Conservation (phyloP, 2,329 filamentous ascomycete species). For the Westerdykella ornata region DNA sequence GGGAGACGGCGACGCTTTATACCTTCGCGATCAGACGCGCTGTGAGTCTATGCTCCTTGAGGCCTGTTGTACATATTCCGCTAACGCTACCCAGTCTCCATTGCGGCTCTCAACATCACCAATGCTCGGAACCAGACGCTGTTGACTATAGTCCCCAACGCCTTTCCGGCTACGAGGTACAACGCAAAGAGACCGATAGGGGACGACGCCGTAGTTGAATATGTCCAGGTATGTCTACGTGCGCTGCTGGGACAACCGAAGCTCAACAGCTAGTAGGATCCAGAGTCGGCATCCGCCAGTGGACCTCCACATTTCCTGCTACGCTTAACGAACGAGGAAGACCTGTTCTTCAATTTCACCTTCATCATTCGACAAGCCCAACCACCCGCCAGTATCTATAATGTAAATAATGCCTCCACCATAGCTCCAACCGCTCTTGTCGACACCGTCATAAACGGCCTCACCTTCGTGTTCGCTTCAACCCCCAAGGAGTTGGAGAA, state of each 20-base stretch:
- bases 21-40: constrained; percentile 84
- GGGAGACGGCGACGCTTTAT: constrained; percentile 69
- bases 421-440: constrained; percentile 36
- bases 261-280: constrained; percentile 55
- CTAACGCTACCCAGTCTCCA: constrained; percentile 59
- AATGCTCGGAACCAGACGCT: constrained; percentile 72
- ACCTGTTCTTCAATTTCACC: constrained; percentile 86
- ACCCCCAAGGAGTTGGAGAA: constrained; percentile 85
- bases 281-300: constrained; percentile 49
- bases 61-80: not conserved
- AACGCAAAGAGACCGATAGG: constrained; percentile 63
- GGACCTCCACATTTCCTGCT: constrained; percentile 67
- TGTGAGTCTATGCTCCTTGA: constrained; percentile 50
- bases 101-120: constrained; percentile 75
- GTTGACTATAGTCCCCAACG: constrained; percentile 73
- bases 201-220: constrained; percentile 76
- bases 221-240: constrained; percentile 65
- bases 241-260: not conserved
- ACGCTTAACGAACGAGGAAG: constrained; percentile 83
- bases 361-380: constrained; percentile 64
- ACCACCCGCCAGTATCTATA: constrained; percentile 36
- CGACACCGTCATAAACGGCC: constrained; percentile 76
- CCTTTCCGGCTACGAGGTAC: constrained; percentile 76
- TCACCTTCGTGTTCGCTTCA: constrained; percentile 89
- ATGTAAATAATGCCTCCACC: constrained; percentile 42